These are phyloP conservation scores for Russula sp. DNA, from an alignment of 768 basidiomycete species.

Conservation along the genomic window DNA sequence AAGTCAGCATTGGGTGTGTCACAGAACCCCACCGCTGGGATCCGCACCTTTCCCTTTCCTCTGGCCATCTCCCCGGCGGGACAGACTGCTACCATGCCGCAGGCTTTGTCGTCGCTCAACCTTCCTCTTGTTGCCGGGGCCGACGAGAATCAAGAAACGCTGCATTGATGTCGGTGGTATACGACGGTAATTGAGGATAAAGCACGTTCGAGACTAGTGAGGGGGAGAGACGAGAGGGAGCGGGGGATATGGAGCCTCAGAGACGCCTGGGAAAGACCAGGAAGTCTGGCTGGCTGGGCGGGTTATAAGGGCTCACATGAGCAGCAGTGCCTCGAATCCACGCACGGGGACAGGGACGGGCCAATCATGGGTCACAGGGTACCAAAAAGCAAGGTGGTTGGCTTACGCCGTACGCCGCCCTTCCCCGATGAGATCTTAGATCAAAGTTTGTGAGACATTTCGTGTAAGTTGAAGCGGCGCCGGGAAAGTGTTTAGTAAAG, in stretches of 20 bases:
- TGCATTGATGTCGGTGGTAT: background rate
- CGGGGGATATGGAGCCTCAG: background rate
- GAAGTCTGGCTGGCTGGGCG: too few relatives aligned
- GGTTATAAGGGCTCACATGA: background rate
- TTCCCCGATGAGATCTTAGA: background rate
- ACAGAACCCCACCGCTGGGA: background rate
- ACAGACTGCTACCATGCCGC: background rate
- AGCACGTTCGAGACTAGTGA: background rate
- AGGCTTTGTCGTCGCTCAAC: background rate
- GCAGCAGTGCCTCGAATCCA: background rate
- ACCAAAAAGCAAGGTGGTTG: background rate
- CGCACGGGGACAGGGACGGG: background rate
- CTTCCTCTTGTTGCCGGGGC: constrained; percentile 1
- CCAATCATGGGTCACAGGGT: background rate
- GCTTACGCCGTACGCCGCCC: background rate
- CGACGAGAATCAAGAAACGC: background rate
- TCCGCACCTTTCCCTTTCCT: background rate
- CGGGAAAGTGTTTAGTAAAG: background rate
- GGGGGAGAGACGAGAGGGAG: background rate
- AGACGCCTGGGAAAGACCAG: background rate
- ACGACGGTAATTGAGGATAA: background rate
- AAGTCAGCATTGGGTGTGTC: background rate
- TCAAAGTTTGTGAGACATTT: too few relatives aligned
- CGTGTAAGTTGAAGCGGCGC: too few relatives aligned
- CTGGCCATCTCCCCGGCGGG: background rate